phyloP scores from a whole-genome alignment of 208 protist species.

The Trichomonas tenax region DNA sequence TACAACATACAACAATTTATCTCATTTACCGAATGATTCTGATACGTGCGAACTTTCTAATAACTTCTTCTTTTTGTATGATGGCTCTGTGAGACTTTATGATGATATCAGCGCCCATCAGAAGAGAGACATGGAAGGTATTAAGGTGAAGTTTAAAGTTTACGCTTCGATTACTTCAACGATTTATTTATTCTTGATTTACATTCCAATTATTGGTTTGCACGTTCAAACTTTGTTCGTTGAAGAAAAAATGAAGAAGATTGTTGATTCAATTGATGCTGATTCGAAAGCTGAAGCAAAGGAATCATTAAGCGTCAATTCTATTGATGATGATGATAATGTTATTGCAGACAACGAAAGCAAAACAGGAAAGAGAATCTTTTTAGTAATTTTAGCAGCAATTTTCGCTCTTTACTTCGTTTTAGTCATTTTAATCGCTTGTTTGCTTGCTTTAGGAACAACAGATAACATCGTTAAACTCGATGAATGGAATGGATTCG shows the following conservation, averaged over 20 bases:
- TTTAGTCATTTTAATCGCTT: neutral
- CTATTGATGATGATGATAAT: neutral
- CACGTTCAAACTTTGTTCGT: neutral
- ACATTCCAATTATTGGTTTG: neutral
- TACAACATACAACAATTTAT: neutral
- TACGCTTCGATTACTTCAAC: neutral
- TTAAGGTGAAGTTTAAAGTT: neutral
- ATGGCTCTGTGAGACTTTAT: neutral
- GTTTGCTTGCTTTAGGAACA: neutral
- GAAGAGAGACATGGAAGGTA: neutral
- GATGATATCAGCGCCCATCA: neutral
- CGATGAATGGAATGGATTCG: neutral
- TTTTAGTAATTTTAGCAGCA: neutral
- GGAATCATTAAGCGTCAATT: neutral
- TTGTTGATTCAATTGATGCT: neutral
- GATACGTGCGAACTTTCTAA: neutral
- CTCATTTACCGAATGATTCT: neutral
- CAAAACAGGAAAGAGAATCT: neutral
- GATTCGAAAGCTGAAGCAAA: neutral
- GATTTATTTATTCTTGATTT: neutral
- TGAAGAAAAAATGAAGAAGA: neutral
- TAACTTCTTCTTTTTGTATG: neutral
- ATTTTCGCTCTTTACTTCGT: neutral
- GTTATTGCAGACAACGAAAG: neutral
- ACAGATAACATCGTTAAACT: neutral